Evolutionary conservation across 495 filamentous ascomycete genomes (phyloP).

Genomic region (Podospora pseudoanserina): DNA sequence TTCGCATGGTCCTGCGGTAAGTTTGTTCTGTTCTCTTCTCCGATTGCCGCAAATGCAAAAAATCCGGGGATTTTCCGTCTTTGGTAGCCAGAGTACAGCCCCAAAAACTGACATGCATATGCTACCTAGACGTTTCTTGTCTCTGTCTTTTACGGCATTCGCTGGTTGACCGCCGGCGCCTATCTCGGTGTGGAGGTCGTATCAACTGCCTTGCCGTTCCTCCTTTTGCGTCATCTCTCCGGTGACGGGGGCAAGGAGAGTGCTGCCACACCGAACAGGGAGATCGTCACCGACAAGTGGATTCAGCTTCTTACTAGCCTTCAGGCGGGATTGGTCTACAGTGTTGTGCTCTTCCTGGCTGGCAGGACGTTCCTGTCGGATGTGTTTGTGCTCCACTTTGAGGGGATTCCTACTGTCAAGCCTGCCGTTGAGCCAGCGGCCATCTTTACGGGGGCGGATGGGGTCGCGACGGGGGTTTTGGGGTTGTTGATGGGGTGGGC

Average conservation of each 20-base stretch:
- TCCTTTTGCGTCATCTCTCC: slow-evolving; percentile 61
- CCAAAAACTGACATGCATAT: slow-evolving; percentile 21
- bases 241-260: slow-evolving; percentile 45
- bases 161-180: slow-evolving; percentile 51
- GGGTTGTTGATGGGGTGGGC: slow-evolving; percentile 57
- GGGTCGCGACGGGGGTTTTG: slow-evolving; percentile 36
- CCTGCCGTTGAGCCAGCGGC: slow-evolving; percentile 55
- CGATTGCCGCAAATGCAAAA: slow-evolving; percentile 9
- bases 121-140: slow-evolving; percentile 59
- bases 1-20: slow-evolving; percentile 64
- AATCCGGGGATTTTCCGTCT: slow-evolving; percentile 13
- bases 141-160: slow-evolving; percentile 67
- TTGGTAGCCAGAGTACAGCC: slow-evolving; percentile 5
- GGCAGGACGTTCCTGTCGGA: slow-evolving; percentile 63
- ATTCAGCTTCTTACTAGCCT: slow-evolving; percentile 62
- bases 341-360: slow-evolving; percentile 58
- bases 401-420: slow-evolving; percentile 59
- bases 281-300: slow-evolving; percentile 62
- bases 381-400: slow-evolving; percentile 66
- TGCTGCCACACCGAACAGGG: slow-evolving; percentile 60
- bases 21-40: slow-evolving; percentile 18
- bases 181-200: slow-evolving; percentile 62
- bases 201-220: slow-evolving; percentile 66
- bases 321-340: slow-evolving; percentile 65
- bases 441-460: slow-evolving; percentile 51